These are phyloP conservation scores for Phytophthora brassicae DNA, from an alignment of 352 stramenopile genomes.

Conservation along the genomic window DNA sequence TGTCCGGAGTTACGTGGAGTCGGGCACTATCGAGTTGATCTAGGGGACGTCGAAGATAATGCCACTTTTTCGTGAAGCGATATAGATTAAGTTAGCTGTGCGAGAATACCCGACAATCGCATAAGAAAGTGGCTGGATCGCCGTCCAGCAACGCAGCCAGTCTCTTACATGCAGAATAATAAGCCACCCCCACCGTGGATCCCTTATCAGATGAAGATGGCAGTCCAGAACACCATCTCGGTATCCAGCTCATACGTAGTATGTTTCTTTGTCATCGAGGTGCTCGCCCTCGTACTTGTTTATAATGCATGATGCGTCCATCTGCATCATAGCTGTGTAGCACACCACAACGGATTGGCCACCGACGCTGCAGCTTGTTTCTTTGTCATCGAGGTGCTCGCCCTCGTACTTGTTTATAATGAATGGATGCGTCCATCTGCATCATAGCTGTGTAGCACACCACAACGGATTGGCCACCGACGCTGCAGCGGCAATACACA, in stretches of 20 bases:
- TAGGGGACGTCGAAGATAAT: conserved; percentile 11
- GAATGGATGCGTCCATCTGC: conserved; percentile 4
- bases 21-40: conserved; percentile 56
- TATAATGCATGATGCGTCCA: conserved; percentile 20
- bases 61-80: conserved; percentile 19
- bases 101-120: conserved; percentile 26
- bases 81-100: conserved; percentile 45
- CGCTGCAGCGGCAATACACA: conserved; percentile 67
- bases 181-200: conserved; percentile 3
- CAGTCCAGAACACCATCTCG: not conserved
- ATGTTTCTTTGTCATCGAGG: conserved; percentile 10
- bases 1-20: conserved; percentile 57
- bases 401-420: conserved; percentile 31
- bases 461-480: conserved; percentile 61
- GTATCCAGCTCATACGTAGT: not conserved
- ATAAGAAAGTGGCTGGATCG: conserved; percentile 11
- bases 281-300: conserved; percentile 22
- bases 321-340: no score
- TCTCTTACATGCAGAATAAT: conserved; percentile 21
- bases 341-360: conserved; percentile 68
- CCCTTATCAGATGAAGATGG: not conserved
- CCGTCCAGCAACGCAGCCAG: conserved; percentile 10
- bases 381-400: conserved; percentile 10
- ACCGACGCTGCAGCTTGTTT: conserved; percentile 35
- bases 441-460: no score